Percentiles rank a stretch among this genome's conserved stretches.
phyloP scores from a whole-genome alignment of 495 filamentous ascomycete genomes.

The Aspergillus bridgeri region DNA sequence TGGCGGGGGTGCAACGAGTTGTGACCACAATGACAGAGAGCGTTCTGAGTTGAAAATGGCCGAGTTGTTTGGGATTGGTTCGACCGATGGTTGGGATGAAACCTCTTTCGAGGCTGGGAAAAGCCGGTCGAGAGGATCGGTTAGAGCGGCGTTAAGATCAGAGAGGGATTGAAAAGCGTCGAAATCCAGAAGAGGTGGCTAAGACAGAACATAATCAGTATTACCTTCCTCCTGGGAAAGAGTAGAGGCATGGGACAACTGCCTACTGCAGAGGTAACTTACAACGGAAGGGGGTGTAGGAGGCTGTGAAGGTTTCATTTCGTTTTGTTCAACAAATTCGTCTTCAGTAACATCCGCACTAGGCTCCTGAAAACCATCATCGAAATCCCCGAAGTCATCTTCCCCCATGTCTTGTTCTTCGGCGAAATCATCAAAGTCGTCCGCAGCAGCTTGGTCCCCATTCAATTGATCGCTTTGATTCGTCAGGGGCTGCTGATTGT shows the following conservation, averaged over 20 bases:
- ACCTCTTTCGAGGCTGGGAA: constrained; percentile 49
- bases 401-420: constrained; percentile 64
- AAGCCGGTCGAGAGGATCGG: constrained; percentile 51
- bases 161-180: constrained; percentile 54
- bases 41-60: constrained; percentile 55
- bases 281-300: constrained; percentile 47
- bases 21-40: constrained; percentile 90
- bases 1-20: constrained; percentile 90
- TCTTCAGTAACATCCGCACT: constrained; percentile 43
- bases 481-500: constrained; percentile 18
- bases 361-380: constrained; percentile 74
- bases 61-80: constrained; percentile 43
- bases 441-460: constrained; percentile 45
- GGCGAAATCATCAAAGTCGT: constrained; percentile 97
- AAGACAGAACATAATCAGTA: background rate
- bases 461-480: constrained; percentile 22
- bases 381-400: constrained; percentile 89
- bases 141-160: constrained; percentile 42
- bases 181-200: constrained; percentile 74
- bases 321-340: constrained; percentile 21
- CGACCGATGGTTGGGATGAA: constrained; percentile 37
- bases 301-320: constrained; percentile 34
- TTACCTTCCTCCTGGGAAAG: background rate
- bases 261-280: constrained; percentile 26
- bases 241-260: background rate